Evolutionary conservation across 1,139 yeast genomes (phyloP).

Genomic region (Diutina neorugosa): DNA sequence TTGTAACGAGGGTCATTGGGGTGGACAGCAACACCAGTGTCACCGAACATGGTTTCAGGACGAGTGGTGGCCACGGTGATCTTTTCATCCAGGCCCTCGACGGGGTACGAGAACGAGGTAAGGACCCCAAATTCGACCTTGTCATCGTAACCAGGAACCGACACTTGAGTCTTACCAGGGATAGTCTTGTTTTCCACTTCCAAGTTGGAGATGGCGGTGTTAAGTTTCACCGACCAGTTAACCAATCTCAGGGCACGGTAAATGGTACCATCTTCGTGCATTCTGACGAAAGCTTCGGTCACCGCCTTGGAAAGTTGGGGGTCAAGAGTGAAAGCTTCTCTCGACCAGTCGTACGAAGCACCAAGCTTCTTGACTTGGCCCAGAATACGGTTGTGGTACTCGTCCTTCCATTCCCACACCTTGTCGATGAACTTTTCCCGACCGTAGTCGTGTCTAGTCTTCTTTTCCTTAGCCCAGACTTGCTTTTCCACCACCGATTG

Average conservation of each 20-base stretch:
- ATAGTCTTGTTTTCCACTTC: constrained; percentile 92
- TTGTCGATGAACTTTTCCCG: constrained; percentile 79
- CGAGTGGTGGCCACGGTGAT: constrained; percentile 93
- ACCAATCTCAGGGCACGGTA: constrained; percentile 90
- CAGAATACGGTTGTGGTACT: constrained; percentile 78
- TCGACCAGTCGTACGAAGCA: constrained; percentile 93
- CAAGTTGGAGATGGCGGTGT: constrained; percentile 90
- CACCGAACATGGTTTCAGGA: constrained; percentile 97
- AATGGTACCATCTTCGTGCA: constrained; percentile 91
- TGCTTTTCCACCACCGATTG: constrained; percentile 98
- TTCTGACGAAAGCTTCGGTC: constrained; percentile 77
- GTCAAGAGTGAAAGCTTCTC: constrained; percentile 88
- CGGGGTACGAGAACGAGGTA: constrained; percentile 86
- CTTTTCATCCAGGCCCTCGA: constrained; percentile 80
- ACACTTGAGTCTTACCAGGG: constrained; percentile 66
- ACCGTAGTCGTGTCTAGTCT: constrained; percentile 91
- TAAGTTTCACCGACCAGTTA: constrained; percentile 92
- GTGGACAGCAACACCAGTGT: constrained; percentile 94
- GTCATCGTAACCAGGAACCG: constrained; percentile 84
- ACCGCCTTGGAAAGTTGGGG: constrained; percentile 74
- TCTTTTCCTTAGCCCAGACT: constrained; percentile 76
- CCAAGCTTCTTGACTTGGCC: constrained; percentile 78
- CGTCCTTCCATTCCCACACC: constrained; percentile 99
- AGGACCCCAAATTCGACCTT: constrained; percentile 93
- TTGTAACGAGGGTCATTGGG: constrained; percentile 88